Percentiles rank a stretch among this genome's conserved stretches.
phyloP scores from a whole-genome alignment of 495 filamentous ascomycete genomes.

The Evansstolkia leycettana region DNA sequence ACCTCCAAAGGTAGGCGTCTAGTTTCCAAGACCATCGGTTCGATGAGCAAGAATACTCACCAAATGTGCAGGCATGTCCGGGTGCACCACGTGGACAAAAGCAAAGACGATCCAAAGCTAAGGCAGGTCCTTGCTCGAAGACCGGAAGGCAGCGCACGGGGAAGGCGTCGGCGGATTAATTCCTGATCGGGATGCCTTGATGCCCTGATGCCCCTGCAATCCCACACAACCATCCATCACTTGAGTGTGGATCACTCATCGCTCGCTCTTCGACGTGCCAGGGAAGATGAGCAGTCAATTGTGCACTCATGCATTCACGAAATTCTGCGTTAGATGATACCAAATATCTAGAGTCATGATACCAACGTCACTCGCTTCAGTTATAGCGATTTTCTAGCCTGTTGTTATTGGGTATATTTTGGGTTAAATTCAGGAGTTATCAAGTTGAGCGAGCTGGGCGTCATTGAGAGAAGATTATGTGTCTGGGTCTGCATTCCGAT shows the following conservation, averaged over 20 bases:
- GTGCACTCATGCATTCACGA: not conserved
- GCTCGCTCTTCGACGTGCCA: too few relatives aligned
- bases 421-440: too few relatives aligned
- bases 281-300: too few relatives aligned
- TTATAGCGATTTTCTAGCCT: not conserved
- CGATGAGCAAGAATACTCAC: not conserved
- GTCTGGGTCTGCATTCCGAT: too few relatives aligned
- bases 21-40: too few relatives aligned
- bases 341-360: constrained; percentile 11
- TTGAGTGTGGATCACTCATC: too few relatives aligned
- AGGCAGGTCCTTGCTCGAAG: constrained; percentile 74
- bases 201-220: too few relatives aligned
- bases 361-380: constrained; percentile 1
- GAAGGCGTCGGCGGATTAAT: constrained; percentile 56
- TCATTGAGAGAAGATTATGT: too few relatives aligned
- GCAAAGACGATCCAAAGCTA: constrained; percentile 68
- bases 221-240: too few relatives aligned
- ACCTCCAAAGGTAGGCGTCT: constrained; percentile 75
- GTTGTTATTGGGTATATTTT: too few relatives aligned
- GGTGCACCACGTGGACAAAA: constrained; percentile 79
- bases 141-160: constrained; percentile 72
- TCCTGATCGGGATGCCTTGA: constrained; percentile 2
- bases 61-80: constrained; percentile 57
- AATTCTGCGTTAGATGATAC: constrained; percentile 16
- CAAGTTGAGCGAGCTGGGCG: too few relatives aligned